Evolutionary conservation across 805 yeast species (phyloP), one percentile per base, ranked within the genome.

Genomic region (Brettanomyces custersianus): DNA sequence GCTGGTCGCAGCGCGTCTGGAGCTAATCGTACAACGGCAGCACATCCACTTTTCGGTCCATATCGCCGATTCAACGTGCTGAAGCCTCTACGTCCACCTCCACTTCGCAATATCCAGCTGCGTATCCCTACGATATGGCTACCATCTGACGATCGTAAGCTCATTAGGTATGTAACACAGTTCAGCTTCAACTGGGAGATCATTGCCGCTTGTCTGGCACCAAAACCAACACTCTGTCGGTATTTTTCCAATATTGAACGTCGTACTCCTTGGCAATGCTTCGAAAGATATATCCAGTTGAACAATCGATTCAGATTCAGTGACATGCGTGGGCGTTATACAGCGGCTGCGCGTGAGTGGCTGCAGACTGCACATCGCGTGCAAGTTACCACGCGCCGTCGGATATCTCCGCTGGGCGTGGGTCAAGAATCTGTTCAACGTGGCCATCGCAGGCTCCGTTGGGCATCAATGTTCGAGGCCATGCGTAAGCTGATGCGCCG

Each of bases 231-330:
- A 0, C 19, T 17, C 12, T 68, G 75, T 44, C 73, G 80, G 11
- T 87, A 85, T 55, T 72, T 77, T 26, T 82, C 97, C 1, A 87
- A 85, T 50, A 85, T 87, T 39, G 97, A 92, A 57, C 73, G 96
- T 50, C 72, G 98, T 50, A 92, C 97, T 0, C 94, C 98, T 0
- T 92, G 98, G 98, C 97, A 90, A 55, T 90, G 97, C 55, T 92
- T 92, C 62, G 98, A 92, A 58, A 66, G 98, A 45, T 92, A 90
- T 65, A 80, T 88, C 41, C 97, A 90, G 60, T 67, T 92, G 45
- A 86, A 84, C 48, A 96, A 90, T 40, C 78, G 80, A 40, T 90
- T 87, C 49, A 94, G 85, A 44, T 74, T 85, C 41, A 65, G 76
- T 29, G 97, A 90, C 51, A 74, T 92, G 76, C 78, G 82, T 51